A percentile compares a stretch with the other conserved stretches of the same genome.
Evolutionary conservation across 2,329 filamentous ascomycete species (phyloP).

Genomic region (Aureobasidium lini): DNA sequence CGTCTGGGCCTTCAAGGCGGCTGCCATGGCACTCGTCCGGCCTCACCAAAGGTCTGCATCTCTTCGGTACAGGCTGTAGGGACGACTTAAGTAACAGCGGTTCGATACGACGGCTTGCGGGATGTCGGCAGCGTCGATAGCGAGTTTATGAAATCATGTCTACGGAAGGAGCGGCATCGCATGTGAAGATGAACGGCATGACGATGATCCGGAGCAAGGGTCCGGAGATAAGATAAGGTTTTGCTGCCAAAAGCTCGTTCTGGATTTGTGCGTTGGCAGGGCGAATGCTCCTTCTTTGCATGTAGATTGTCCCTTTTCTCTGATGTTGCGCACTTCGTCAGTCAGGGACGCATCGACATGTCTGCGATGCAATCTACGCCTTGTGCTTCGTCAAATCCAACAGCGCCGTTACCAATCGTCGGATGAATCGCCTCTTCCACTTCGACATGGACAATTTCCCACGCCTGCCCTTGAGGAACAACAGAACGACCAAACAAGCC

Average conservation of each 20-base stretch:
- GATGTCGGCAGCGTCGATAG: not conserved
- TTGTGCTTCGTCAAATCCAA: conserved; percentile 4
- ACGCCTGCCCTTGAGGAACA: not conserved
- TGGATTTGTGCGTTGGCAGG: not conserved
- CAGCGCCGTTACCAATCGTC: conserved; percentile 6
- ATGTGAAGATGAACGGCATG: not conserved
- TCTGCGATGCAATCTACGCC: conserved; percentile 16
- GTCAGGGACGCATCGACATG: conserved; percentile 14
- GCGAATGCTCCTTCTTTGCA: not conserved
- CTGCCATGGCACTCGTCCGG: not conserved
- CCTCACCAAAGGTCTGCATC: conserved; percentile 17
- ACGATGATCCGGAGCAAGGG: not conserved
- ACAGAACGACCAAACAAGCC: not conserved
- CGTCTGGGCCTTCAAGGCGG: conserved; percentile 10
- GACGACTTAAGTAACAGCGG: not conserved
- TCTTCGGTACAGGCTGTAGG: not conserved
- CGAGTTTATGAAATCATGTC: not conserved
- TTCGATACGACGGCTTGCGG: no score
- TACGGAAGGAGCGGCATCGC: not conserved
- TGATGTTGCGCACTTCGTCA: conserved; percentile 14
- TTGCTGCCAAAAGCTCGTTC: not conserved
- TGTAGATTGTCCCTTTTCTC: not conserved
- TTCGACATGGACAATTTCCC: not conserved
- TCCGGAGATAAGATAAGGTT: not conserved
- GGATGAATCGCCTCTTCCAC: not conserved